Evolutionary conservation across 805 yeast species (phyloP).

Genomic region (Kregervanrija delftensis): DNA sequence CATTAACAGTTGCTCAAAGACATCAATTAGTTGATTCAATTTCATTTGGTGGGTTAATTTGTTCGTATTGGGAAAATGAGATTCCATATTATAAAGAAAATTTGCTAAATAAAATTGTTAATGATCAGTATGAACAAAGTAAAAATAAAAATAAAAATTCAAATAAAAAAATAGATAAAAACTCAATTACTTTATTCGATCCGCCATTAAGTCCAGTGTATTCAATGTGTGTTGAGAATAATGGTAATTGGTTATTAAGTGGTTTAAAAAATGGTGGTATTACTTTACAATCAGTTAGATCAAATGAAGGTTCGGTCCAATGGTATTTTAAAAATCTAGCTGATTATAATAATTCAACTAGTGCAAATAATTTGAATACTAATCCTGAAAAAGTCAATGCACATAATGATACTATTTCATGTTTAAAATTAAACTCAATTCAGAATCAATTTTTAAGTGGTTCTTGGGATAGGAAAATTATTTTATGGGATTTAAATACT

Average conservation of each 20-base stretch:
- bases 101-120: conserved; percentile 17
- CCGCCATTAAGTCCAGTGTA: conserved; percentile 86
- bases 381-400: conserved; percentile 14
- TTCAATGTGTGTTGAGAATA: conserved; percentile 75
- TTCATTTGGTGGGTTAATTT: conserved; percentile 73
- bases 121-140: conserved; percentile 13
- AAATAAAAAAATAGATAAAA: conserved; percentile 29
- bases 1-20: conserved; percentile 83
- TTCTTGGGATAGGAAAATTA: conserved; percentile 79
- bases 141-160: conserved; percentile 8
- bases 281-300: conserved; percentile 72
- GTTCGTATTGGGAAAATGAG: conserved; percentile 94
- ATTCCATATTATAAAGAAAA: conserved; percentile 57
- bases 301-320: conserved; percentile 73
- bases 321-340: conserved; percentile 51
- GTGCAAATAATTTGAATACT: too few relatives aligned
- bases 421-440: conserved; percentile 50
- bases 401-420: conserved; percentile 74
- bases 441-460: conserved; percentile 73
- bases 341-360: conserved; percentile 15
- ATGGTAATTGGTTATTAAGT: conserved; percentile 76
- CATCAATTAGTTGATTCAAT: conserved; percentile 85
- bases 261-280: conserved; percentile 87
- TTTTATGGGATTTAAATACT: conserved; percentile 80
- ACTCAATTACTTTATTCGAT: conserved; percentile 32